Evolutionary conservation across 805 yeast genomes (phyloP).

Genomic region (Wickerhamomyces kurtzmanii): DNA sequence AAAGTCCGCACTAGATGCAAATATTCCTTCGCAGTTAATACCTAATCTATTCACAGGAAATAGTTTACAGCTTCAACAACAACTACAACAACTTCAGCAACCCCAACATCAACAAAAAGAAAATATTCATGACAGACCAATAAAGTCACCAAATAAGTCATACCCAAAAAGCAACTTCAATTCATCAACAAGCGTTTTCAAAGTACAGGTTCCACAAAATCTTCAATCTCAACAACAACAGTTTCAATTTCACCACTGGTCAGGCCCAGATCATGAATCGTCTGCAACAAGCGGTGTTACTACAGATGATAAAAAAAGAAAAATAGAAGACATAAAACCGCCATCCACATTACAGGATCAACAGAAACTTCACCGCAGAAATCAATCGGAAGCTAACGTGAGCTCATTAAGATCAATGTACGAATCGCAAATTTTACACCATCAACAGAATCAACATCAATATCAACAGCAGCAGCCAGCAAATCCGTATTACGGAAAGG

Average conservation of each 20-base stretch:
- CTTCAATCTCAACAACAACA: too few species aligned
- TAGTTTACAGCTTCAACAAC: neutral
- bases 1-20: constrained; percentile 23
- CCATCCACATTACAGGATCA: constrained; percentile 2
- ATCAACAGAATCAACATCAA: constrained; percentile 3
- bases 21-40: constrained; percentile 25
- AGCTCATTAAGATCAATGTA: constrained; percentile 14
- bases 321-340: constrained; percentile 1
- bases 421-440: constrained; percentile 6
- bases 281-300: constrained; percentile 3
- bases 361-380: constrained; percentile 12
- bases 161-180: neutral
- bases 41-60: constrained; percentile 22
- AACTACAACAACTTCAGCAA: neutral
- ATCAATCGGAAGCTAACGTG: constrained; percentile 19
- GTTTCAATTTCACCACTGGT: constrained; percentile 21
- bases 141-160: neutral
- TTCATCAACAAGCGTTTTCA: constrained; percentile 15
- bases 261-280: constrained; percentile 11
- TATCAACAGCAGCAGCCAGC: constrained; percentile 3
- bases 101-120: neutral
- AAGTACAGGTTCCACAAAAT: constrained; percentile 17
- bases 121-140: neutral
- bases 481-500: constrained; percentile 1
- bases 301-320: constrained; percentile 3